Conservation (phyloP, 306 rosid species). For the Rosa chinensis region DNA sequence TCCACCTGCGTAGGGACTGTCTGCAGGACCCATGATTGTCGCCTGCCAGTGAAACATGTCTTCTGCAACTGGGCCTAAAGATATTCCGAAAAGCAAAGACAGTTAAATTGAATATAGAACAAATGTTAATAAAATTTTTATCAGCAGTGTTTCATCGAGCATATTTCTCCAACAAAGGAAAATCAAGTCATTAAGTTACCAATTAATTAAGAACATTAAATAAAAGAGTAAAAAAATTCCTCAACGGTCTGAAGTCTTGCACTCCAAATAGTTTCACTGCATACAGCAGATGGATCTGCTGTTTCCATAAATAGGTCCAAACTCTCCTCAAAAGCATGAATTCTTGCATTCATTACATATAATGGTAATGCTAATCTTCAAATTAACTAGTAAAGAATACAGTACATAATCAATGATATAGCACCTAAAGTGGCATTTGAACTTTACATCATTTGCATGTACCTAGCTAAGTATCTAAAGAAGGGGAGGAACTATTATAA, state of each 20-base stretch:
- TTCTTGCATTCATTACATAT: background rate
- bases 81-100: conserved; percentile 21
- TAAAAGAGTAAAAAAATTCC: no score
- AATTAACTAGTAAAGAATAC: background rate
- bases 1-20: conserved; percentile 69
- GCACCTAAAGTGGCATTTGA: background rate
- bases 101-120: conserved; percentile 12
- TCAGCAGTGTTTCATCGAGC: background rate
- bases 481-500: background rate
- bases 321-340: background rate
- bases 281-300: background rate
- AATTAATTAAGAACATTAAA: background rate
- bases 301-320: background rate
- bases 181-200: background rate
- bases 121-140: background rate
- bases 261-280: background rate
- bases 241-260: background rate
- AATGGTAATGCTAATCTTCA: background rate
- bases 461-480: background rate
- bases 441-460: background rate
- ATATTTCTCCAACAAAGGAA: background rate
- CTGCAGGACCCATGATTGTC: conserved; percentile 76
- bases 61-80: conserved; percentile 64
- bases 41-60: conserved; percentile 71
- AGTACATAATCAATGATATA: background rate